These are phyloP conservation scores for Narthecium ossifragum DNA, from an alignment of 106 monocot genomes.

Conservation along the genomic window DNA sequence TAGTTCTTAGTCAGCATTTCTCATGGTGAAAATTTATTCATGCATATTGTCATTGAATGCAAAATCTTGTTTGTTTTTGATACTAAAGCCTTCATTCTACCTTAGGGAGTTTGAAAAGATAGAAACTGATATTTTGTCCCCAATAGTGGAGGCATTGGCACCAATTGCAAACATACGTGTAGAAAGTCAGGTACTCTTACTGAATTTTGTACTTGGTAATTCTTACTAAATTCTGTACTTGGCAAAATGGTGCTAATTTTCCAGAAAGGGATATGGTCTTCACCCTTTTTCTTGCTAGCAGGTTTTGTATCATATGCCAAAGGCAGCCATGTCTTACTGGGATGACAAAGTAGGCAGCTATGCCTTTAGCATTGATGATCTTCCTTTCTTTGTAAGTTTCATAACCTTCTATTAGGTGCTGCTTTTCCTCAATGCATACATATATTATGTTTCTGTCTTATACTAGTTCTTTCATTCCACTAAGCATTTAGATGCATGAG, in stretches of 20 bases:
- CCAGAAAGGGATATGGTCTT: neutral
- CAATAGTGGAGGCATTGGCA: constrained; percentile 67
- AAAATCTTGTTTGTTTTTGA: neutral
- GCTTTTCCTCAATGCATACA: too few relatives aligned
- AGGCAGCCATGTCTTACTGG: constrained; percentile 71
- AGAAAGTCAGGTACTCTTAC: constrained; percentile 80
- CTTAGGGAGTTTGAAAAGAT: constrained; percentile 73
- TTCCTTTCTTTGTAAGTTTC: constrained; percentile 97
- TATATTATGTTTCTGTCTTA: neutral
- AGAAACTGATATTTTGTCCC: constrained; percentile 39
- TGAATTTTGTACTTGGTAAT: neutral
- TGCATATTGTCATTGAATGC: neutral
- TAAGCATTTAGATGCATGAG: too few relatives aligned
- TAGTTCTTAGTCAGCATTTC: too few relatives aligned
- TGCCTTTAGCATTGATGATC: constrained; percentile 55
- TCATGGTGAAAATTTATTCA: neutral
- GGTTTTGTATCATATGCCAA: constrained; percentile 91
- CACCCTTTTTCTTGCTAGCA: constrained; percentile 15
- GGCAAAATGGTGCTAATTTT: neutral
- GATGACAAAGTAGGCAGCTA: constrained; percentile 49
- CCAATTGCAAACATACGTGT: constrained; percentile 71
- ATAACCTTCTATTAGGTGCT: constrained; percentile 2
- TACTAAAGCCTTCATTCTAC: neutral
- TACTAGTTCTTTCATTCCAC: neutral
- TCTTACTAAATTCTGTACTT: neutral